phyloP scores from a whole-genome alignment of 257 asterid genomes.

The Leonotis leonurus region DNA sequence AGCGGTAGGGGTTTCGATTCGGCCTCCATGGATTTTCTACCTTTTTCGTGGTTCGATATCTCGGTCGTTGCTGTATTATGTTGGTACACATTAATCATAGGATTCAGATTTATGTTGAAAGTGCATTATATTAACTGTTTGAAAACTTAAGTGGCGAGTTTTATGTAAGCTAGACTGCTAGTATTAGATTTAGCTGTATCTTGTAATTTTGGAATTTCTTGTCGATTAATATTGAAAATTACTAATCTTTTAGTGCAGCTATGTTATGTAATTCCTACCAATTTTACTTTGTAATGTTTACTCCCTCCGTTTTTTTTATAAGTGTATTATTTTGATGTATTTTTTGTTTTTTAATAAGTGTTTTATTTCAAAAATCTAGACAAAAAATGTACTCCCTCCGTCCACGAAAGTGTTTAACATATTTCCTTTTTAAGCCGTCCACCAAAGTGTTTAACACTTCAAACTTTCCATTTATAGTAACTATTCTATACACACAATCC shows the following conservation, averaged over 20 bases:
- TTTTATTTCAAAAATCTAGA: no score
- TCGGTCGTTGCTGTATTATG: slow-evolving; percentile 25
- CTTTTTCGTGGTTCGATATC: background rate
- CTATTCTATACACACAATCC: no score
- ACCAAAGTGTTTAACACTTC: no score
- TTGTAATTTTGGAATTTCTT: slow-evolving; percentile 3
- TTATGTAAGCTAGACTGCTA: slow-evolving; percentile 5
- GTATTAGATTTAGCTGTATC: background rate
- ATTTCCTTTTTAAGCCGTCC: no score
- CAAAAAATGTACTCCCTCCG: no score
- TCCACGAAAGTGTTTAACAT: no score
- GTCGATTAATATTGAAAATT: slow-evolving; percentile 2
- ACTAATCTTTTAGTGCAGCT: background rate
- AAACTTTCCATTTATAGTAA: no score
- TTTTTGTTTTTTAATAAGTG: no score
- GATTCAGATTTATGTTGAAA: slow-evolving; percentile 16
- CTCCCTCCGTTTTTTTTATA: no score
- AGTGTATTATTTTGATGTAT: no score
- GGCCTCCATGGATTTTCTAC: slow-evolving; percentile 5
- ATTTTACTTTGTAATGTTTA: no score
- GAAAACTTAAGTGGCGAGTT: slow-evolving; percentile 9
- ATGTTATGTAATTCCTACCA: background rate
- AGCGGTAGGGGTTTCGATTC: slow-evolving; percentile 50
- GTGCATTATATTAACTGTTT: slow-evolving; percentile 11
- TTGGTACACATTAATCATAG: slow-evolving; percentile 22